Conservation (phyloP, 148 eudicot species). For the Fagopyrum homotropicum region DNA sequence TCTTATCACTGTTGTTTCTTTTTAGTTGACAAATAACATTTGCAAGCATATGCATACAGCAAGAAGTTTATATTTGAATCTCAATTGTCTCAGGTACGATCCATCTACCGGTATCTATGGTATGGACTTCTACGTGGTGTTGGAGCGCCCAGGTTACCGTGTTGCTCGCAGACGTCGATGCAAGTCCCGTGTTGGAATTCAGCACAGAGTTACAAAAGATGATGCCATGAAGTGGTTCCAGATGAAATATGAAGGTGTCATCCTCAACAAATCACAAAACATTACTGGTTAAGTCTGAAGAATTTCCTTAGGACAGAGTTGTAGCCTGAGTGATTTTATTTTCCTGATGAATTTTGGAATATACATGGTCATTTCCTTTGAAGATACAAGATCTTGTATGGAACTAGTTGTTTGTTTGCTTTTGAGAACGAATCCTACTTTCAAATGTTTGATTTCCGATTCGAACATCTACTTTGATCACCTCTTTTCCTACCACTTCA, state of each 20-base stretch:
- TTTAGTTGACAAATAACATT: not conserved
- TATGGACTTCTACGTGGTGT: conserved; percentile 41
- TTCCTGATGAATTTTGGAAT: not conserved
- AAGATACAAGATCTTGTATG: conserved; percentile 8
- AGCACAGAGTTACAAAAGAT: conserved; percentile 34
- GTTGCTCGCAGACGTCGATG: conserved; percentile 37
- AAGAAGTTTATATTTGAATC: not conserved
- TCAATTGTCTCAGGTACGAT: conserved; percentile 27
- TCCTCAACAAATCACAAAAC: conserved; percentile 36
- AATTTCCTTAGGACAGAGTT: not conserved
- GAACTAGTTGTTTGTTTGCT: not conserved
- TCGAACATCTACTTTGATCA: too few relatives aligned
- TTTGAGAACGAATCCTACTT: not conserved
- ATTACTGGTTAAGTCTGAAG: not conserved
- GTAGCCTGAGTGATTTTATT: not conserved
- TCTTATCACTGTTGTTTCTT: not conserved
- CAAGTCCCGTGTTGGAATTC: conserved; percentile 40
- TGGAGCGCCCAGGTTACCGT: conserved; percentile 40
- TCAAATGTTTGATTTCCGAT: too few relatives aligned
- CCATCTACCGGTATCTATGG: conserved; percentile 43
- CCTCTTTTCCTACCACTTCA: too few relatives aligned
- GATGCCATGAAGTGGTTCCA: conserved; percentile 44
- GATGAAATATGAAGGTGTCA: conserved; percentile 40
- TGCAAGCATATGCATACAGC: not conserved
- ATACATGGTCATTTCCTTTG: not conserved